phyloP scores from a whole-genome alignment of 2,329 filamentous ascomycete genomes.

The Monilinia vaccinii-corymbosi region DNA sequence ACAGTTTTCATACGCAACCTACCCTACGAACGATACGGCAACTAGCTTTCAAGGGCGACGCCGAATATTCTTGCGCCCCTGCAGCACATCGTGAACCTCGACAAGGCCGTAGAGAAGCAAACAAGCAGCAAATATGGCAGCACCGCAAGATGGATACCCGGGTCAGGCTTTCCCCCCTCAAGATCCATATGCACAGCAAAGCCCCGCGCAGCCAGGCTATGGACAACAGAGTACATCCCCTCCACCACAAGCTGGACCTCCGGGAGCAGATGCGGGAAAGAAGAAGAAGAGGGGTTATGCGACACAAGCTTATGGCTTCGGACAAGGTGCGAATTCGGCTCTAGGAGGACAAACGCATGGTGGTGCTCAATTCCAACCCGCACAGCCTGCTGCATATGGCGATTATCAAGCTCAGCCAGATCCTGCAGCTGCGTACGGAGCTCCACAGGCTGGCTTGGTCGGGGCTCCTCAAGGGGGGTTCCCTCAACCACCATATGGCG shows the following conservation, averaged over 20 bases:
- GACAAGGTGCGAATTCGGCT: conserved; percentile 72
- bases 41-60: conserved; percentile 11
- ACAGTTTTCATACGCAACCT: conserved; percentile 11
- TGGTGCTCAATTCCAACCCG: conserved; percentile 36
- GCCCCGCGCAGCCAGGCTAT: conserved; percentile 30
- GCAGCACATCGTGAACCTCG: not conserved
- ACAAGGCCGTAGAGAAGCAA: not conserved
- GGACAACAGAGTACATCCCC: conserved; percentile 18
- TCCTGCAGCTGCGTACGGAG: conserved; percentile 24
- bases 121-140: conserved; percentile 33
- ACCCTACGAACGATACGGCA: conserved; percentile 10
- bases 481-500: conserved; percentile 29
- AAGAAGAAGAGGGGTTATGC: conserved; percentile 96
- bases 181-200: conserved; percentile 38
- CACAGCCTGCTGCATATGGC: conserved; percentile 31
- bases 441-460: conserved; percentile 23
- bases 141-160: conserved; percentile 43
- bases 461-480: conserved; percentile 31
- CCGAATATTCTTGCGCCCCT: conserved; percentile 10
- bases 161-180: conserved; percentile 33
- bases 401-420: conserved; percentile 27
- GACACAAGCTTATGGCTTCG: conserved; percentile 89
- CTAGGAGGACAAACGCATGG: conserved; percentile 57
- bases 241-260: conserved; percentile 27
- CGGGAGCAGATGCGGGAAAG: conserved; percentile 41